Percentiles rank a stretch among this genome's conserved stretches.
Evolutionary conservation across 2,329 filamentous ascomycete genomes (phyloP).

Genomic region (Sarocladium kiliense): DNA sequence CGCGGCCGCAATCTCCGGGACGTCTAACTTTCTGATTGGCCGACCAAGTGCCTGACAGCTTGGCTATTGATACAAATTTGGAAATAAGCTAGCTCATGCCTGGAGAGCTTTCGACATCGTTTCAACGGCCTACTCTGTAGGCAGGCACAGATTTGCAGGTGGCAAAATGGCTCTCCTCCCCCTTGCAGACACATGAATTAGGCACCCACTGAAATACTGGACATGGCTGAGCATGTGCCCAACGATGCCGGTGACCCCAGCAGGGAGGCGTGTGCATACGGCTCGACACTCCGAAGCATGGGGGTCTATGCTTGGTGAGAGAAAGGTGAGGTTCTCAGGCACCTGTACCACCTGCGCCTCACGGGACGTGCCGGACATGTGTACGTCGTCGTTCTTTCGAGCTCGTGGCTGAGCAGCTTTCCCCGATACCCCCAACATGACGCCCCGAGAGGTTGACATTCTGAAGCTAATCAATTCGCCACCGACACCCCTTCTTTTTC

Average conservation of each 20-base stretch:
- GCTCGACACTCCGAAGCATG: not conserved
- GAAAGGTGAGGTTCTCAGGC: no score
- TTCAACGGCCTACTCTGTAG: no score
- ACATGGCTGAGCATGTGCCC: no score
- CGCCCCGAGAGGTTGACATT: not conserved
- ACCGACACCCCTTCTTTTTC: not conserved
- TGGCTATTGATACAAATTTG: not conserved
- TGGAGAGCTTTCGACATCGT: no score
- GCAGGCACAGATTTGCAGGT: not conserved
- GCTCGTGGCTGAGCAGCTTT: no score
- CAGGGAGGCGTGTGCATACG: not conserved
- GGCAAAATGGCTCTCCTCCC: not conserved
- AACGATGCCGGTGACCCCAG: not conserved
- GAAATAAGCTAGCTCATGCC: not conserved
- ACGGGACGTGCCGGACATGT: conserved; percentile 2
- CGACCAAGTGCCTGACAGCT: not conserved
- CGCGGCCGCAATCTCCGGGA: no score
- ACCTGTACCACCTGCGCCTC: not conserved
- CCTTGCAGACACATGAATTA: no score
- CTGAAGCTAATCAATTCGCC: not conserved
- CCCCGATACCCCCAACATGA: no score
- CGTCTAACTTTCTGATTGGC: not conserved
- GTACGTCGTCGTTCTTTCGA: no score
- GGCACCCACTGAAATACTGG: no score
- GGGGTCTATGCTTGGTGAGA: no score